Evolutionary conservation across 139 green algal genomes (phyloP).

Genomic region (Yamagishiella unicocca): DNA sequence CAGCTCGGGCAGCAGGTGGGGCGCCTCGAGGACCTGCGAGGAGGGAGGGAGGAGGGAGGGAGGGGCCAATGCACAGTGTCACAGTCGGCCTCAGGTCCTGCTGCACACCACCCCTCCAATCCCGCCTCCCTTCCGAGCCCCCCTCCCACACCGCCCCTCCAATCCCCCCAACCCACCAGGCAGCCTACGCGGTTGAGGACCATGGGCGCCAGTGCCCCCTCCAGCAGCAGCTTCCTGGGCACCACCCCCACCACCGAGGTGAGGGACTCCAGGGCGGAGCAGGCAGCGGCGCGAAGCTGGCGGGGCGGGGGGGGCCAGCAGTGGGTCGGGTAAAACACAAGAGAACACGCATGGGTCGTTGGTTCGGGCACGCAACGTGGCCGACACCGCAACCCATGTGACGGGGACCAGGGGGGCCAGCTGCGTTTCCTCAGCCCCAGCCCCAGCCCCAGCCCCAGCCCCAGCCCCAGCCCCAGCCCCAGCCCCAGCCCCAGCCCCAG

Average conservation of each 20-base stretch:
- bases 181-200: constrained; percentile 47
- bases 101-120: neutral
- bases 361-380: too few relatives aligned
- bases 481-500: too few relatives aligned
- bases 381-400: too few relatives aligned
- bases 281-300: constrained; percentile 48
- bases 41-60: neutral
- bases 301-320: neutral
- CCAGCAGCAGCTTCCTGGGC: constrained; percentile 37
- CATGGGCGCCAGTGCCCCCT: neutral
- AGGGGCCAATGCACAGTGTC: neutral
- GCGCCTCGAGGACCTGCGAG: constrained; percentile 8
- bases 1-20: constrained; percentile 52
- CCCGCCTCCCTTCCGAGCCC: neutral
- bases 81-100: neutral
- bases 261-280: constrained; percentile 24
- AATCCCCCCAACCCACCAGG: neutral
- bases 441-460: too few relatives aligned
- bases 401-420: too few relatives aligned
- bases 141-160: neutral
- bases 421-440: too few relatives aligned
- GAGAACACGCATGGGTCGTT: too few relatives aligned
- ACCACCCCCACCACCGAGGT: neutral
- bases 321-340: neutral
- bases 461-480: too few relatives aligned